Evolutionary conservation across 192 early-diverging fungal species (phyloP).

Genomic region (Neocallimastix lanati): DNA sequence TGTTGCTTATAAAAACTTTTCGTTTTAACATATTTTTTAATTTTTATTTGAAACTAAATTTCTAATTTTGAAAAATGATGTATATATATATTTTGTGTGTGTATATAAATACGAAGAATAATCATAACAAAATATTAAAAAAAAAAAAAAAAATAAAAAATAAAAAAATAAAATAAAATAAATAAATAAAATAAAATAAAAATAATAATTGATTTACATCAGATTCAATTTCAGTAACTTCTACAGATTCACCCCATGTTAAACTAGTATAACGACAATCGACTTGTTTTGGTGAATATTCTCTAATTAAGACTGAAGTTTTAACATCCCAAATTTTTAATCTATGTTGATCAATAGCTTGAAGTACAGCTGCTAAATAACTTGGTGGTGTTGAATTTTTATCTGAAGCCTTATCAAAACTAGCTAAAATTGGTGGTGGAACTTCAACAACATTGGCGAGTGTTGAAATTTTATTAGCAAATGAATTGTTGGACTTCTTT

Average conservation of each 20-base stretch:
- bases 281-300: neutral
- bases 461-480: neutral
- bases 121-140: too few relatives aligned
- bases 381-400: neutral
- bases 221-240: neutral
- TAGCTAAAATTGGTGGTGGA: neutral
- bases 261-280: neutral
- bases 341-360: neutral
- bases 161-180: too few relatives aligned
- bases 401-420: neutral
- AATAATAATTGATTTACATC: too few relatives aligned
- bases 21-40: too few relatives aligned
- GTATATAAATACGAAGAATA: too few relatives aligned
- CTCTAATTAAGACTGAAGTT: neutral
- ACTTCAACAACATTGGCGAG: neutral
- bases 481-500: neutral
- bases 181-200: too few relatives aligned
- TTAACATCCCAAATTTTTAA: neutral
- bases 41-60: too few relatives aligned
- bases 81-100: too few relatives aligned
- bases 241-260: neutral
- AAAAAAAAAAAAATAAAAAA: too few relatives aligned
- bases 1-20: too few relatives aligned
- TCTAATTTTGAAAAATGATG: too few relatives aligned
- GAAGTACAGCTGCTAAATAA: neutral